A percentile compares a stretch with the other conserved stretches of the same genome.
Conservation (phyloP, 345 rosid genomes). For the Nasturtium officinale region DNA sequence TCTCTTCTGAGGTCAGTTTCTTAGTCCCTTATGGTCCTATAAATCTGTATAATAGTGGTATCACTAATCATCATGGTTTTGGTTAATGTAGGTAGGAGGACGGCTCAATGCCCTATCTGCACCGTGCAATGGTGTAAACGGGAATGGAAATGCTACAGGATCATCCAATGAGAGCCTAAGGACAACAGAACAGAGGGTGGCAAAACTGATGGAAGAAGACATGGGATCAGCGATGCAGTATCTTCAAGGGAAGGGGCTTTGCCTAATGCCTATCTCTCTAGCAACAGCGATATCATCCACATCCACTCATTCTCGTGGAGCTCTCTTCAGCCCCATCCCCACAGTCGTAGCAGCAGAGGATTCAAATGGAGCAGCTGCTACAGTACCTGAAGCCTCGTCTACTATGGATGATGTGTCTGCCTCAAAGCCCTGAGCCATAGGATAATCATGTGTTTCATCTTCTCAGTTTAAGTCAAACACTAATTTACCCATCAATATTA, state of each 20-base stretch:
- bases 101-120: conserved; percentile 49
- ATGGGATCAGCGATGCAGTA: conserved; percentile 99
- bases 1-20: conserved; percentile 68
- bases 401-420: conserved; percentile 71
- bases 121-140: conserved; percentile 43
- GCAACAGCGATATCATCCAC: conserved; percentile 90
- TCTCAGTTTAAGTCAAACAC: conserved; percentile 34
- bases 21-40: not conserved
- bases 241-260: conserved; percentile 92
- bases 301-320: conserved; percentile 55
- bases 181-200: conserved; percentile 86
- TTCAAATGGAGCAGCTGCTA: conserved; percentile 22
- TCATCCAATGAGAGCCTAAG: conserved; percentile 58
- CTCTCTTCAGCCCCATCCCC: conserved; percentile 40
- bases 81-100: conserved; percentile 53
- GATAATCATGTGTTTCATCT: conserved; percentile 9
- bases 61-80: conserved; percentile 16
- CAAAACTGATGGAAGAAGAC: conserved; percentile 94
- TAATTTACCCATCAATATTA: conserved; percentile 15
- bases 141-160: conserved; percentile 40
- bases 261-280: conserved; percentile 94
- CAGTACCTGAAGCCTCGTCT: conserved; percentile 44
- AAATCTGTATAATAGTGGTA: not conserved
- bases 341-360: conserved; percentile 14
- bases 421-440: conserved; percentile 58